Conservation (phyloP, 345 rosid species). For the Murraya paniculata region DNA sequence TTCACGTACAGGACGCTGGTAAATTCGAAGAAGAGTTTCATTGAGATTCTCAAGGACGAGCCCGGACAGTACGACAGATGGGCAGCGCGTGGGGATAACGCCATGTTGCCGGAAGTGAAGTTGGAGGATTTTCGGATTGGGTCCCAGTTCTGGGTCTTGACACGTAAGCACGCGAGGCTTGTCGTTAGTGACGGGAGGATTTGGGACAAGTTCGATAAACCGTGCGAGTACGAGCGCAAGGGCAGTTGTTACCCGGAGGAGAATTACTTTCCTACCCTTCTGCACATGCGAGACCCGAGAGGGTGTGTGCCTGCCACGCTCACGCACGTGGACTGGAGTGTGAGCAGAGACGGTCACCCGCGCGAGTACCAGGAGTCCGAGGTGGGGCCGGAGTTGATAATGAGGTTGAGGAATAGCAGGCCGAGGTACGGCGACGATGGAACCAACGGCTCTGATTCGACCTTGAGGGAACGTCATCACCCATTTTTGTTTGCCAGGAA, state of each 20-base stretch:
- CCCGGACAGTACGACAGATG: slow-evolving; percentile 55
- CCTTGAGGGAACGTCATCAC: slow-evolving; percentile 24
- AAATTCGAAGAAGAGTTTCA: slow-evolving; percentile 53
- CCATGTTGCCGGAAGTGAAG: slow-evolving; percentile 74
- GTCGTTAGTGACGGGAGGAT: slow-evolving; percentile 53
- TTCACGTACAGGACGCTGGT: slow-evolving; percentile 46
- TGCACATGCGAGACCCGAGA: slow-evolving; percentile 55
- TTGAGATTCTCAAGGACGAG: slow-evolving; percentile 63
- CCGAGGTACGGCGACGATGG: slow-evolving; percentile 59
- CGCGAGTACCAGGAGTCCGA: slow-evolving; percentile 42
- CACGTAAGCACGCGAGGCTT: slow-evolving; percentile 64
- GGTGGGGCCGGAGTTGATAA: slow-evolving; percentile 54
- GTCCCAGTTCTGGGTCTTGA: slow-evolving; percentile 82
- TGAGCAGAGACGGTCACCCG: slow-evolving; percentile 60
- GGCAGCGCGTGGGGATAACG: slow-evolving; percentile 71
- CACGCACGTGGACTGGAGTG: slow-evolving; percentile 78
- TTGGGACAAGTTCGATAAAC: slow-evolving; percentile 60
- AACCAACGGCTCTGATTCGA: slow-evolving; percentile 40
- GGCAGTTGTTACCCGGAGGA: slow-evolving; percentile 74
- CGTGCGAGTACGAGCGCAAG: slow-evolving; percentile 33
- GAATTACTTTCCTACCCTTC: slow-evolving; percentile 71
- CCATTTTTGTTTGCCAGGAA: slow-evolving; percentile 74
- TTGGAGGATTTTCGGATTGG: slow-evolving; percentile 71
- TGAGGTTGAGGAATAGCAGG: slow-evolving; percentile 29
- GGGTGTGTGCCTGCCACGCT: slow-evolving; percentile 62